Percentiles rank a stretch among this genome's conserved stretches.
These are phyloP conservation scores for Mycosphaerella arachidis DNA, from an alignment of 2,329 filamentous ascomycete species.

Conservation along the genomic window DNA sequence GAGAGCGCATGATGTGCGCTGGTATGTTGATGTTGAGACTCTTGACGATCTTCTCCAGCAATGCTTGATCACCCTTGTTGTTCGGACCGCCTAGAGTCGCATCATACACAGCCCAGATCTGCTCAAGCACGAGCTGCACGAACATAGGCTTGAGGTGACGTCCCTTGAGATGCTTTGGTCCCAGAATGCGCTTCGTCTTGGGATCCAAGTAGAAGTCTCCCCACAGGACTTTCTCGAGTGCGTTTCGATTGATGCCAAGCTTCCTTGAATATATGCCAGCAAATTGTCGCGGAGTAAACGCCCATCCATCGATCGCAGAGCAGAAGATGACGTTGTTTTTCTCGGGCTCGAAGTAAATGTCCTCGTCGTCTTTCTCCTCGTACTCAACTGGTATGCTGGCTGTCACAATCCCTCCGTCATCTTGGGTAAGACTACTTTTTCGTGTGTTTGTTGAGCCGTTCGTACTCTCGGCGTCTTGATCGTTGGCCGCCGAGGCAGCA, in stretches of 20 bases:
- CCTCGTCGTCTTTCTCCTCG: slow-evolving; percentile 89
- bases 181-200: slow-evolving; percentile 90
- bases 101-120: slow-evolving; percentile 92
- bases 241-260: slow-evolving; percentile 81
- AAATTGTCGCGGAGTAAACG: slow-evolving; percentile 93
- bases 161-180: slow-evolving; percentile 87
- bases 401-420: slow-evolving; percentile 47
- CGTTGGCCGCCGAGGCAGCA: slow-evolving; percentile 51
- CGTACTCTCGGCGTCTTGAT: slow-evolving; percentile 26
- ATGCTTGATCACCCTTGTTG: slow-evolving; percentile 73
- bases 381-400: slow-evolving; percentile 57
- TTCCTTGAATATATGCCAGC: slow-evolving; percentile 93
- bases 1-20: slow-evolving; percentile 75
- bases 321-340: slow-evolving; percentile 99
- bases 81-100: slow-evolving; percentile 79
- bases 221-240: slow-evolving; percentile 93
- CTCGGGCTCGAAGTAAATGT: slow-evolving; percentile 95
- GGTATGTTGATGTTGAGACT: slow-evolving; percentile 79
- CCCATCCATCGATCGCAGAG: slow-evolving; percentile 98
- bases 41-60: slow-evolving; percentile 93
- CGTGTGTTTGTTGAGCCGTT: slow-evolving; percentile 26
- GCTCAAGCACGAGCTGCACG: slow-evolving; percentile 91
- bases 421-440: slow-evolving; percentile 49
- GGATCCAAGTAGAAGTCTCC: slow-evolving; percentile 95
- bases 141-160: slow-evolving; percentile 92